Base-by-base conservation (phyloP, 305 asterid species). In the Ilex paraguariensis region DNA sequence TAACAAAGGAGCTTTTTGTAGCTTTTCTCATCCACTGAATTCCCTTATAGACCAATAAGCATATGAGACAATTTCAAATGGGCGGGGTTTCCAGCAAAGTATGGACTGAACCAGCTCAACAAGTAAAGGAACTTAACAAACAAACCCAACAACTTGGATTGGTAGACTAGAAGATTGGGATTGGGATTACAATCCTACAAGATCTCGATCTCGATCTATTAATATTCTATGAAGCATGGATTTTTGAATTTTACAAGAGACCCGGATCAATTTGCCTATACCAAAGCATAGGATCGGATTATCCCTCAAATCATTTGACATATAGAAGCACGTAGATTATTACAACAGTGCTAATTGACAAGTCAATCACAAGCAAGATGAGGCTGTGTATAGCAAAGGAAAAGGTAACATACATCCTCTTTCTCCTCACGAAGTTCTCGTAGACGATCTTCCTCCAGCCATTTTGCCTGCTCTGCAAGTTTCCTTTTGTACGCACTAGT, bases 401-500 rank as follows among this genome's bases (percentile, higher is more conserved):
- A 63, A 64, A 58, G 51, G 56, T 64, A 40, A 73, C 95, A 69
- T 78, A 91, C 98, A 64, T 87, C 95, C 1, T 91, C 98, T 81
- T 73, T 86, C 73, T 80, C 85, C 75, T 88, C 98, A 66, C 75
- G 77, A 78, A 91, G 69, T 72, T 88, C 90, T 48, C 95, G 92
- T 32, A 82, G 85, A 60, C 95, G 88, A 75, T 91, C 95, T 77
- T 88, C 98, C 73, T 88, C 82, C 73, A 76, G 54, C 96, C 95
- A 91, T 66, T 91, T 91, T 50, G 85, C 87, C 79, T 87, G 95
- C 79, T 91, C 98, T 10, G 91, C 95, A 44, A 91, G 87, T 75
- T 91, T 91, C 85, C 61, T 86, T 77, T 91, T 91, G 80, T 91
- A 88, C 51, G 96, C 98, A 73, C 87, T 69, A 44, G 98, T 91